Conservation (phyloP, 2,329 filamentous ascomycete genomes). For the Hypoxylon sp. region DNA sequence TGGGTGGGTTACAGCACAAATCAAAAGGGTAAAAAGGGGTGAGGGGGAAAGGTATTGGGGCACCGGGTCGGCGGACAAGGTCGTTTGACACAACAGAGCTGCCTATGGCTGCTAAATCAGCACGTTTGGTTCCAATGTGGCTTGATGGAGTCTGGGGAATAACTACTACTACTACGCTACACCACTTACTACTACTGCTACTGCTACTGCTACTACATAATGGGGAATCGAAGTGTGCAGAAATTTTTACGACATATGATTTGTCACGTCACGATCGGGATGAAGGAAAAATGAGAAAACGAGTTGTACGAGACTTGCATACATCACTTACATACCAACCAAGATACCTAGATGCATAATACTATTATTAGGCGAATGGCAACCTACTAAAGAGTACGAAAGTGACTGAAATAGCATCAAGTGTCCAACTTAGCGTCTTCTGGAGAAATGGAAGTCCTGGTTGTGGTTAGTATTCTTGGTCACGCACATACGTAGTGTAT, state of each 20-base stretch:
- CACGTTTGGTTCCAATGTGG: slow-evolving; percentile 13
- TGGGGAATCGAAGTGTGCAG: slow-evolving; percentile 26
- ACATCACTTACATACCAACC: slow-evolving; percentile 16
- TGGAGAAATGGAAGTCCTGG: slow-evolving; percentile 35
- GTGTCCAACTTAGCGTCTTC: slow-evolving; percentile 13
- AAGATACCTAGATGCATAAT: slow-evolving; percentile 14
- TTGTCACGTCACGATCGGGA: slow-evolving; percentile 37
- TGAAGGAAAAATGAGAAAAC: slow-evolving; percentile 3
- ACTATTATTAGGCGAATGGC: slow-evolving; percentile 37
- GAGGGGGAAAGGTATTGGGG: background rate
- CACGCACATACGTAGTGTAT: slow-evolving; percentile 27
- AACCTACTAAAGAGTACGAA: slow-evolving; percentile 7
- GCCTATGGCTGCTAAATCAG: slow-evolving; percentile 11
- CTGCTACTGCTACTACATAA: slow-evolving; percentile 32
- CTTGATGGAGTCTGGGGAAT: slow-evolving; percentile 33
- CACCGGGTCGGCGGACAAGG: slow-evolving; percentile 41
- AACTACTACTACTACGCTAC: slow-evolving; percentile 18
- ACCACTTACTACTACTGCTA: slow-evolving; percentile 10
- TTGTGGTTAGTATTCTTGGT: slow-evolving; percentile 10
- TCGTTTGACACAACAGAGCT: slow-evolving; percentile 4
- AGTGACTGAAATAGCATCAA: slow-evolving; percentile 27
- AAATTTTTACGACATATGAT: slow-evolving; percentile 32
- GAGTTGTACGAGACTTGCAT: slow-evolving; percentile 25
- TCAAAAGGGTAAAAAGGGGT: slow-evolving; percentile 36
- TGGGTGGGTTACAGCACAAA: slow-evolving; percentile 39